phyloP scores from a whole-genome alignment of 352 stramenopile genomes.

The Globisporangium abappressorium region DNA sequence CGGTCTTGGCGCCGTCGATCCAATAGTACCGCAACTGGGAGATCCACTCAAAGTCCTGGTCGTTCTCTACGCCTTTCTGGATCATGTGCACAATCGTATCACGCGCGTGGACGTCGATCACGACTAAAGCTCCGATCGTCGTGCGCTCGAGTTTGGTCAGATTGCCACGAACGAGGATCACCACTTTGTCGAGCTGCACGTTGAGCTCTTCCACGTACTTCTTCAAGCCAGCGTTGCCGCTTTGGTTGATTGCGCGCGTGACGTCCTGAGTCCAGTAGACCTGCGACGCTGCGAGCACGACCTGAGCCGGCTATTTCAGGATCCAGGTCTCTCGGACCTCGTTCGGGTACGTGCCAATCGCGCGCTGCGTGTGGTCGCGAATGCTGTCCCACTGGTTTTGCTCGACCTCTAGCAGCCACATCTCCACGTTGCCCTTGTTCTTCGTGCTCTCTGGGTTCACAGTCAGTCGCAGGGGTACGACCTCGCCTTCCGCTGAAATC shows the following conservation, averaged over 20 bases:
- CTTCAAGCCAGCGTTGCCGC: conserved; percentile 67
- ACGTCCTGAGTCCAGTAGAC: conserved; percentile 95
- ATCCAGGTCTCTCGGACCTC: conserved; percentile 88
- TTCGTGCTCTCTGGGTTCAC: conserved; percentile 90
- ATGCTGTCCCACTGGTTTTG: conserved; percentile 90
- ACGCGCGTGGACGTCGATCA: conserved; percentile 91
- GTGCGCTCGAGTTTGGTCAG: conserved; percentile 90
- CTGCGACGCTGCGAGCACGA: conserved; percentile 90
- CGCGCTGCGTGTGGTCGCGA: conserved; percentile 86
- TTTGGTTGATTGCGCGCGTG: conserved; percentile 74
- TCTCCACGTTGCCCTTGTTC: conserved; percentile 95
- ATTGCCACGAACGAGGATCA: conserved; percentile 90
- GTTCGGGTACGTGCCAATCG: conserved; percentile 83
- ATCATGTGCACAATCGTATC: conserved; percentile 93
- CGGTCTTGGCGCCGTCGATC: conserved; percentile 60
- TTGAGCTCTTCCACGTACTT: conserved; percentile 85
- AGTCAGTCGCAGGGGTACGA: conserved; percentile 72
- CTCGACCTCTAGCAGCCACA: conserved; percentile 93
- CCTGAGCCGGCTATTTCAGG: conserved; percentile 92
- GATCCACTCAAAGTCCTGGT: conserved; percentile 93
- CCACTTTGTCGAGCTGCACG: conserved; percentile 84
- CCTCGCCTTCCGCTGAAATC: conserved; percentile 91
- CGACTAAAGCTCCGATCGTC: conserved; percentile 90
- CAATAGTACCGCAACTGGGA: conserved; percentile 94
- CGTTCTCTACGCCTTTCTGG: conserved; percentile 81